Evolutionary conservation across 2,329 filamentous ascomycete species (phyloP).

Genomic region (Talaromyces sp.): DNA sequence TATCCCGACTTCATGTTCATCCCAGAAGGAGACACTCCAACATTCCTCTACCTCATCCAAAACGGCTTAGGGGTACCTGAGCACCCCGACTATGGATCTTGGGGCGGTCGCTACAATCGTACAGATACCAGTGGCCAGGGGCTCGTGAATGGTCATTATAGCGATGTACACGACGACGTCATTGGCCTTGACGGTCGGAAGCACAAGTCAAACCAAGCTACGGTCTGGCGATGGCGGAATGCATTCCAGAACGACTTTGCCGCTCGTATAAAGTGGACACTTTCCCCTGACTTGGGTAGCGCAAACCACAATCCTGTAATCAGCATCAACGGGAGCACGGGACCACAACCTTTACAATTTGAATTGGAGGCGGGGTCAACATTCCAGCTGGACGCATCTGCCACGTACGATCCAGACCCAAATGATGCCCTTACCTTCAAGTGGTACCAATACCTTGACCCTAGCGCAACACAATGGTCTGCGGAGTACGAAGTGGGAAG

Average conservation of each 20-base stretch:
- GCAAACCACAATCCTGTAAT: slow-evolving; percentile 24
- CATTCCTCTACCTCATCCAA: slow-evolving; percentile 41
- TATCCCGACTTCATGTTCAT: slow-evolving; percentile 52
- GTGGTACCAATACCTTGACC: slow-evolving; percentile 6
- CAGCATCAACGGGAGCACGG: not conserved
- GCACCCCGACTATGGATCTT: slow-evolving; percentile 41
- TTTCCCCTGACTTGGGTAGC: slow-evolving; percentile 22
- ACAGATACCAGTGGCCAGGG: not conserved
- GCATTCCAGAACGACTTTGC: slow-evolving; percentile 53
- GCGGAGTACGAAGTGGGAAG: not conserved
- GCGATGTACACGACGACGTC: slow-evolving; percentile 29
- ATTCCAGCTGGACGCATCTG: not conserved
- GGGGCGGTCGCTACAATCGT: slow-evolving; percentile 41
- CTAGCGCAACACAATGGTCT: slow-evolving; percentile 4
- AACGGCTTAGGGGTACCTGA: slow-evolving; percentile 42
- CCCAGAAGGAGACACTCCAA: slow-evolving; percentile 51
- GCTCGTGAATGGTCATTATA: not conserved
- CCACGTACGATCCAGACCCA: not conserved
- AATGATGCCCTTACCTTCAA: not conserved
- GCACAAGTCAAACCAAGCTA: slow-evolving; percentile 44
- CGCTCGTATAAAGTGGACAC: slow-evolving; percentile 49
- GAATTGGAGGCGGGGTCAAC: not conserved
- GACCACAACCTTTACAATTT: not conserved
- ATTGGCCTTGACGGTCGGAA: slow-evolving; percentile 32
- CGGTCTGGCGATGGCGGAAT: slow-evolving; percentile 54